Evolutionary conservation across 75 land plant species (phyloP).

Genomic region (Azolla pinnata): DNA sequence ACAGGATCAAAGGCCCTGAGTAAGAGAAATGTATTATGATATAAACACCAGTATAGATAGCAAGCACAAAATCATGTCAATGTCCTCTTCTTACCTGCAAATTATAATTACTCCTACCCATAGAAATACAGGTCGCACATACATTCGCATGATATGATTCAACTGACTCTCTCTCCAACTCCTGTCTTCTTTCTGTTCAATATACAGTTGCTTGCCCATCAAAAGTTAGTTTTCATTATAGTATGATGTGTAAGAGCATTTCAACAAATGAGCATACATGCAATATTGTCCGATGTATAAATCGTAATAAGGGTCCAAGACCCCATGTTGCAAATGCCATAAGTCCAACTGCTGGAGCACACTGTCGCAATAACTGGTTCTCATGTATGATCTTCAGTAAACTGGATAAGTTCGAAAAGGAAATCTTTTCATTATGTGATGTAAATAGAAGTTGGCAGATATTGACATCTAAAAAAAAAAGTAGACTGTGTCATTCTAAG

Average conservation of each 20-base stretch:
- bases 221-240: not conserved
- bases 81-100: slow-evolving; percentile 52
- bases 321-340: slow-evolving; percentile 70
- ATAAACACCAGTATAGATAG: not conserved
- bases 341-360: slow-evolving; percentile 58
- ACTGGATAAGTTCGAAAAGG: slow-evolving; percentile 19
- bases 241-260: not conserved
- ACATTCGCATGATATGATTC: slow-evolving; percentile 38
- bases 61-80: slow-evolving; percentile 1
- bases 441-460: not conserved
- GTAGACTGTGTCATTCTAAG: too few relatives aligned
- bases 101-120: slow-evolving; percentile 66
- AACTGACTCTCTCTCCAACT: slow-evolving; percentile 69
- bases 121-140: slow-evolving; percentile 62
- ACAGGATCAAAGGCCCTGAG: slow-evolving; percentile 71
- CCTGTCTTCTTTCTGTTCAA: slow-evolving; percentile 38
- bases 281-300: slow-evolving; percentile 31
- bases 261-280: slow-evolving; percentile 30
- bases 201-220: not conserved
- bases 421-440: not conserved
- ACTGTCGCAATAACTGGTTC: slow-evolving; percentile 32
- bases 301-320: slow-evolving; percentile 50
- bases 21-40: not conserved
- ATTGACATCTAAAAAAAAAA: not conserved
- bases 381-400: slow-evolving; percentile 19